phyloP scores from a whole-genome alignment of 768 basidiomycete species.

The Kwoniella heveanensis region DNA sequence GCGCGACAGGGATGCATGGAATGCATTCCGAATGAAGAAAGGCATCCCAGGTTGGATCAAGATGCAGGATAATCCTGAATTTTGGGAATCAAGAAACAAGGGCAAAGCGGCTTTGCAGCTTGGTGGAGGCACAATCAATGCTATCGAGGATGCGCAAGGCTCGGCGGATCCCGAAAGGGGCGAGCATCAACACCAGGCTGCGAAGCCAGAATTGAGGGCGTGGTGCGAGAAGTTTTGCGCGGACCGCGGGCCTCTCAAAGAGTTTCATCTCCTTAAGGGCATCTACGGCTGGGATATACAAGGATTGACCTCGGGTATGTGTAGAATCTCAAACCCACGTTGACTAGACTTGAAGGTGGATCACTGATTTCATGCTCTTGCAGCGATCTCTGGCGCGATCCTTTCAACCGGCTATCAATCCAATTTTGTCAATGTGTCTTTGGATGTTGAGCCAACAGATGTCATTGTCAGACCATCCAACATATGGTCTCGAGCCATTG shows the following conservation, averaged over 20 bases:
- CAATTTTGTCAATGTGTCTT: constrained; percentile 59
- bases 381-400: constrained; percentile 36
- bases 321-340: background rate
- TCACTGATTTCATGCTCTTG: background rate
- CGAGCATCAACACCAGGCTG: constrained; percentile 55
- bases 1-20: constrained; percentile 11
- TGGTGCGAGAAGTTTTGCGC: constrained; percentile 85
- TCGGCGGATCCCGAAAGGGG: constrained; percentile 13
- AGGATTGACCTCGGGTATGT: constrained; percentile 54
- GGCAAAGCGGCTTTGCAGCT: constrained; percentile 57
- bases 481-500: constrained; percentile 55
- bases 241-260: constrained; percentile 71
- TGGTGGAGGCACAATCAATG: constrained; percentile 58
- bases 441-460: constrained; percentile 60
- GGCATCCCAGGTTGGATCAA: constrained; percentile 57
- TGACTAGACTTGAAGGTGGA: background rate
- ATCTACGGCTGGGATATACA: constrained; percentile 66
- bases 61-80: constrained; percentile 25
- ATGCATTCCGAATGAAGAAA: constrained; percentile 17
- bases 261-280: constrained; percentile 72
- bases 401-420: constrained; percentile 40
- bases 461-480: constrained; percentile 72
- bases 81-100: constrained; percentile 41
- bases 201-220: constrained; percentile 65
- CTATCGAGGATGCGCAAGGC: constrained; percentile 9